Conservation (phyloP, 2,329 filamentous ascomycete genomes). For the Penicillium sp. region DNA sequence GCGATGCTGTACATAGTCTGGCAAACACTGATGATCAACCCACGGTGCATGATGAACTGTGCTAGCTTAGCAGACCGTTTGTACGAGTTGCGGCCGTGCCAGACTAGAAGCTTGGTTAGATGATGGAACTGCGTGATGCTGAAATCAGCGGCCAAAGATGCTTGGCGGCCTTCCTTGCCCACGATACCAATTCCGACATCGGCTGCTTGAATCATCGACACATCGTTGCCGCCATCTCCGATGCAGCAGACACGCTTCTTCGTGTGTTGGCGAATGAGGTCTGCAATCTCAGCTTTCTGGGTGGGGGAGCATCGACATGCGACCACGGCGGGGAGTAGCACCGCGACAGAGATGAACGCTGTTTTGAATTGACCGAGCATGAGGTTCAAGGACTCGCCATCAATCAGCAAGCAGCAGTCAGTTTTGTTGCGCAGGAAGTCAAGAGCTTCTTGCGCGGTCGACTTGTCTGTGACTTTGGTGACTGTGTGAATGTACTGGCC, state of each 20-base stretch:
- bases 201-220: constrained; percentile 97
- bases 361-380: constrained; percentile 73
- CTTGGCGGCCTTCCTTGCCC: constrained; percentile 92
- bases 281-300: constrained; percentile 90
- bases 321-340: constrained; percentile 80
- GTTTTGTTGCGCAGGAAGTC: constrained; percentile 78
- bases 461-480: constrained; percentile 70
- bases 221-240: constrained; percentile 94
- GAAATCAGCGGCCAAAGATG: constrained; percentile 89
- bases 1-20: constrained; percentile 97
- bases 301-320: constrained; percentile 94
- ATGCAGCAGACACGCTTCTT: constrained; percentile 96
- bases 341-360: constrained; percentile 80
- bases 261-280: constrained; percentile 79
- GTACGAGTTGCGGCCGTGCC: constrained; percentile 96
- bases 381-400: constrained; percentile 78
- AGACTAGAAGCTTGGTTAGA: constrained; percentile 91
- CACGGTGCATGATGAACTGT: constrained; percentile 96
- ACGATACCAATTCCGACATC: constrained; percentile 97
- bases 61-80: constrained; percentile 90
- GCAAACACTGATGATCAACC: constrained; percentile 86
- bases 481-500: constrained; percentile 96
- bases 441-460: constrained; percentile 76
- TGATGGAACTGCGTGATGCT: constrained; percentile 93
- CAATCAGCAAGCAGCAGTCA: constrained; percentile 82